A percentile compares a stretch with the other conserved stretches of the same genome.
phyloP scores from a whole-genome alignment of 208 protist species.

The Trypanosoma conorhini region DNA sequence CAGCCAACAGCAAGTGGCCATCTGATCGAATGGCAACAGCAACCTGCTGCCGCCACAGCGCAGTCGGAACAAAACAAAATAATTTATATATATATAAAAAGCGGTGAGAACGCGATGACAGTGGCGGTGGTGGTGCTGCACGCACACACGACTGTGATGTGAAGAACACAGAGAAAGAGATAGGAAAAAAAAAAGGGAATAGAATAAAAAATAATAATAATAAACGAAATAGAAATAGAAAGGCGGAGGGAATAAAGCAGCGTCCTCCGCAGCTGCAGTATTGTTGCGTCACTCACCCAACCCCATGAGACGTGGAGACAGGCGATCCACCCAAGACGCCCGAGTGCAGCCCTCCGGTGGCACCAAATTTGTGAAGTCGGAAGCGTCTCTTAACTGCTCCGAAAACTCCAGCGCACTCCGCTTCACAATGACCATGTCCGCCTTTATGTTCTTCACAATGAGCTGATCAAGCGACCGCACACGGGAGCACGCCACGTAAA shows the following conservation, averaged over 20 bases:
- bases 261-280: not conserved
- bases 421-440: conserved; percentile 81
- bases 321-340: conserved; percentile 19
- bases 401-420: conserved; percentile 74
- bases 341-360: conserved; percentile 12
- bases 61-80: too few species aligned
- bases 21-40: not conserved
- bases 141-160: not conserved
- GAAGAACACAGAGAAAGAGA: conserved; percentile 6
- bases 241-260: conserved; percentile 15
- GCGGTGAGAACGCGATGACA: not conserved
- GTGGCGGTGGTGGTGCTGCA: not conserved
- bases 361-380: conserved; percentile 9
- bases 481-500: conserved; percentile 90
- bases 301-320: conserved; percentile 9
- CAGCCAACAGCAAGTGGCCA: too few species aligned
- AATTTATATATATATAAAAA: too few species aligned
- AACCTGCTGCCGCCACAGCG: too few species aligned
- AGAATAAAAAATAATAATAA: conserved; percentile 16
- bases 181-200: not conserved
- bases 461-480: conserved; percentile 83
- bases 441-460: conserved; percentile 69
- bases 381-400: conserved; percentile 29
- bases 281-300: conserved; percentile 12
- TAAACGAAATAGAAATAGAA: conserved; percentile 6